Evolutionary conservation across 768 basidiomycete genomes (phyloP), one percentile per base, ranked within the genome.

Genomic region (Podaxis sp.): DNA sequence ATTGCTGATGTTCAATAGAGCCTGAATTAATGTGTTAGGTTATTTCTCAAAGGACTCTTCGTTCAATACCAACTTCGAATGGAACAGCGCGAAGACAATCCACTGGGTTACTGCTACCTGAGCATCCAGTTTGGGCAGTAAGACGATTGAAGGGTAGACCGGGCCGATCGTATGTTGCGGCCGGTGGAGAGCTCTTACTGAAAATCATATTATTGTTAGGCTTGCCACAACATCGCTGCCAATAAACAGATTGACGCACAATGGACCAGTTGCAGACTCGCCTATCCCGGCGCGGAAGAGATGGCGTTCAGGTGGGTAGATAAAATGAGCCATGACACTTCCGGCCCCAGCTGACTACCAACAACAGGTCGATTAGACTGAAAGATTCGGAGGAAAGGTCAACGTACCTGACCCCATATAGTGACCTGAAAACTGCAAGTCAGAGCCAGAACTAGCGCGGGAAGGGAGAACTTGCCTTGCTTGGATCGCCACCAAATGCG

Each of bases 401-500:
- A 50, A n/a, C 64, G 32, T 62, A 80, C 81, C 70, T 82, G 80
- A 1, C 82, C 82, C 82, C 82, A 84, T 16, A 82, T 82, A 13
- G 82, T 83, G 2, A 82, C 79, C 81, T 82, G 42, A 35, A 23
- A 36, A 14, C 38, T 36, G 4, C 18, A 18, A 32, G 46, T 58
- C 21, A 59, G 47, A 16, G 25, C 14, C n/a, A 55, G 21, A 32
- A n/a, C 14, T 23, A 32, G 38, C 0, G 14, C 25, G 51, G 44
- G 5, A 40, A 13, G 25, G 27, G 16, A 40, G 25, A 5, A 58
- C 65, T 28, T 66, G 77, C 84, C 42, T 60, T 60, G 42, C 72
- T 85, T 87, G 11, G 71, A 63, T 88, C 82, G 0, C 88, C 88
- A 11, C 87, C 87, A 65, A 90, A 90, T 2, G 78, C 77, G 2